These are phyloP conservation scores for Mucor irregularis DNA, from an alignment of 371 early-diverging fungal species.

Conservation along the genomic window DNA sequence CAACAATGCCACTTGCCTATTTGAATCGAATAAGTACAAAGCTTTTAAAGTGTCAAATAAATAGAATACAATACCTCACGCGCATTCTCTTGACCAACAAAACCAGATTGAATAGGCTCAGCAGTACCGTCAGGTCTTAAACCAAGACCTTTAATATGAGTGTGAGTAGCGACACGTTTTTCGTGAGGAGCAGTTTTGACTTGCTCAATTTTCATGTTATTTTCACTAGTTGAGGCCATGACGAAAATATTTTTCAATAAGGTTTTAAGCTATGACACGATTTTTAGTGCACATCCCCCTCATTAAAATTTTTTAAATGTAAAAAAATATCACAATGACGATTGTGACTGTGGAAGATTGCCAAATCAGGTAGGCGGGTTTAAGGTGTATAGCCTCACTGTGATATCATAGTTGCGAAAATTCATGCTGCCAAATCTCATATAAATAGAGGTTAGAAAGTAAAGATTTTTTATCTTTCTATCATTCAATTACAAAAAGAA, in stretches of 20 bases:
- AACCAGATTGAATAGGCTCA: slow-evolving; percentile 84
- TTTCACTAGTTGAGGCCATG: slow-evolving; percentile 15
- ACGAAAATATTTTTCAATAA: neutral
- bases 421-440: neutral
- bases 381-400: too few relatives aligned
- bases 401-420: too few relatives aligned
- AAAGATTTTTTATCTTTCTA: neutral
- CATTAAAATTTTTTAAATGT: slow-evolving; percentile 7
- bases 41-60: neutral
- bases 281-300: too few relatives aligned
- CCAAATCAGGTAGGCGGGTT: too few relatives aligned
- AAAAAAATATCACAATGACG: slow-evolving; percentile 8
- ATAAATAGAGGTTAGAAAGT: too few relatives aligned
- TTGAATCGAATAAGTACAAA: neutral
- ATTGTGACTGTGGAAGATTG: slow-evolving; percentile 14
- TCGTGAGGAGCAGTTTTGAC: slow-evolving; percentile 82
- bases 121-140: slow-evolving; percentile 86
- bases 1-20: slow-evolving; percentile 92
- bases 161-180: slow-evolving; percentile 94
- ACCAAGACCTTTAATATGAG: slow-evolving; percentile 93
- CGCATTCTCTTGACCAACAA: slow-evolving; percentile 96
- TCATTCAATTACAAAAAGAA: neutral
- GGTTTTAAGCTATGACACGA: slow-evolving; percentile 4
- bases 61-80: slow-evolving; percentile 73
- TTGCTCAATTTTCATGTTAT: slow-evolving; percentile 80